Percentiles rank a stretch among this genome's conserved stretches.
Evolutionary conservation across 2,329 filamentous ascomycete genomes (phyloP).

Genomic region (Trichoderma simmonsii): DNA sequence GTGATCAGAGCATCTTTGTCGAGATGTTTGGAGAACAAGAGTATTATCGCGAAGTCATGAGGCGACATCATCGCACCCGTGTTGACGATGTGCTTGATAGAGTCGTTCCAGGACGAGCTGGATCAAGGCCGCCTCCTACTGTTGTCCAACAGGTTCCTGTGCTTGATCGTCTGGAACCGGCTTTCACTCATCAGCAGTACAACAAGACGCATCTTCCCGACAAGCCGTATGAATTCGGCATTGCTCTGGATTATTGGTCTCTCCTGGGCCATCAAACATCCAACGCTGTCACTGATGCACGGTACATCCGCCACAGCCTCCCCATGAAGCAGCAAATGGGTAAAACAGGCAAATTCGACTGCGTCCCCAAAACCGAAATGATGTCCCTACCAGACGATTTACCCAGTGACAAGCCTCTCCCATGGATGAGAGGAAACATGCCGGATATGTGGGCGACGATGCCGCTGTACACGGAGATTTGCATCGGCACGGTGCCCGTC

Average conservation of each 20-base stretch:
- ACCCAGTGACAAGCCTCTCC: not conserved
- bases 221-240: slow-evolving; percentile 28
- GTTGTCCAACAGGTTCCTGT: slow-evolving; percentile 20
- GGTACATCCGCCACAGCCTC: slow-evolving; percentile 25
- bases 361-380: slow-evolving; percentile 22
- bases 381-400: slow-evolving; percentile 5
- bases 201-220: slow-evolving; percentile 23
- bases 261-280: slow-evolving; percentile 27
- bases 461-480: slow-evolving; percentile 30
- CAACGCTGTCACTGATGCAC: slow-evolving; percentile 26
- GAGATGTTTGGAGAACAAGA: slow-evolving; percentile 32
- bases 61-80: slow-evolving; percentile 25
- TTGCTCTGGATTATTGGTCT: slow-evolving; percentile 30
- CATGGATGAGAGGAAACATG: slow-evolving; percentile 10
- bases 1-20: slow-evolving; percentile 31
- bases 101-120: slow-evolving; percentile 23
- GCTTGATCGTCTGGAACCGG: slow-evolving; percentile 26
- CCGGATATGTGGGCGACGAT: slow-evolving; percentile 26
- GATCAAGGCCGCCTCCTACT: slow-evolving; percentile 22
- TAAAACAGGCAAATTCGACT: slow-evolving; percentile 24
- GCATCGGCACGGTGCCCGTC: slow-evolving; percentile 28
- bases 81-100: slow-evolving; percentile 25
- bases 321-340: slow-evolving; percentile 25
- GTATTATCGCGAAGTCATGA: slow-evolving; percentile 30
- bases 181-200: slow-evolving; percentile 25